Base-by-base conservation (phyloP, 495 filamentous ascomycete genomes). In the Parachaetomium inaequale region DNA sequence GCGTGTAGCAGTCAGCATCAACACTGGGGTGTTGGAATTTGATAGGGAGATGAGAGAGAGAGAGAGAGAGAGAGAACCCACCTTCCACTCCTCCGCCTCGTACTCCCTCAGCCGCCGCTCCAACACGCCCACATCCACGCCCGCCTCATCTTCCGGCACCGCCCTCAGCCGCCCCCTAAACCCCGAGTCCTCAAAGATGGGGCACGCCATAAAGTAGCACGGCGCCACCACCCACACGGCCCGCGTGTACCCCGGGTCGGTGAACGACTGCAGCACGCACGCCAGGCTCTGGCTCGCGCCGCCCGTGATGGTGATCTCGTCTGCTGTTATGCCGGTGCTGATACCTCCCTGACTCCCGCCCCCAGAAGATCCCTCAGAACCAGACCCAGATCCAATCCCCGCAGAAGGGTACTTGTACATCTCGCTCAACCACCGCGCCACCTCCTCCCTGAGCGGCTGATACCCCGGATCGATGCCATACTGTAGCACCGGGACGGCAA, bases 401-500 rank as follows among this genome's bases (percentile, higher is more conserved):
- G 26, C 17, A 32, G 28, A 52, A n/a, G 7, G n/a, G 19, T 93
- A 96, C 63, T 86, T 87, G 19, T 93, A 96, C 63, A 86, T 87
- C 0, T 64, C 55, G 0, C 74, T 78, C n/a, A 92, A 74, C 91
- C 91, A 96, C 36, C 71, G 59, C 34, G 89, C 86, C 26, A 96
- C 72, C 28, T 83, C 77, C 59, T 79, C 71, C 7, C 90, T 76
- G 1, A 91, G 75, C 31, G 87, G 85, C 26, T 78, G 70, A 64
- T 90, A 89, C 7, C 93, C 93, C 43, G 81, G 74, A 68, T 96
- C 91, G 4, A 90, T 87, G 0, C 87, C 93, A 70, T 97, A 97
- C 17, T 83, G 78, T 32, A 96, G 76, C 34, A 74, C 85, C 15
- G 85, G 77, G 29, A 78, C 72, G 55, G 79, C 78, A 58, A 86